phyloP scores from a whole-genome alignment of 2,329 filamentous ascomycete genomes.

The Volutella citrinella region DNA sequence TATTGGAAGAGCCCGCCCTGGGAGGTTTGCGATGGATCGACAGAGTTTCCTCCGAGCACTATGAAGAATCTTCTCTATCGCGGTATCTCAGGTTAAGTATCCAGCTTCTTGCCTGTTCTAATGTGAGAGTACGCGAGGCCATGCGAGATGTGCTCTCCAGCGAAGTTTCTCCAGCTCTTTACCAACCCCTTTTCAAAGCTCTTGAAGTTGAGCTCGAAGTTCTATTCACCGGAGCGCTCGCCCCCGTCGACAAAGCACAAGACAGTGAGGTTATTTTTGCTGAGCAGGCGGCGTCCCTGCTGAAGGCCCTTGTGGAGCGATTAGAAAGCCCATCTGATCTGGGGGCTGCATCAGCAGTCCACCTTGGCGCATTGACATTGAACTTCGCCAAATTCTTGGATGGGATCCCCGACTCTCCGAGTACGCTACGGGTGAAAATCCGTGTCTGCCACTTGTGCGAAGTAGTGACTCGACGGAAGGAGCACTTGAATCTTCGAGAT shows the following conservation, averaged over 20 bases:
- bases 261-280: constrained; percentile 64
- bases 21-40: constrained; percentile 64
- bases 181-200: constrained; percentile 62
- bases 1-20: constrained; percentile 56
- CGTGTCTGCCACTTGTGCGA: constrained; percentile 67
- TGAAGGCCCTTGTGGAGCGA: constrained; percentile 62
- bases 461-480: constrained; percentile 62
- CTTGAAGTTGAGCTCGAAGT: constrained; percentile 63
- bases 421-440: constrained; percentile 62
- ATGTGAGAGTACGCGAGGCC: constrained; percentile 62
- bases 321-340: constrained; percentile 62
- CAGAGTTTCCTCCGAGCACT: constrained; percentile 53
- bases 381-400: constrained; percentile 67
- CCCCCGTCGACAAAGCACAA: constrained; percentile 48
- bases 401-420: constrained; percentile 52
- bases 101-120: constrained; percentile 62
- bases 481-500: constrained; percentile 65
- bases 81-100: constrained; percentile 62
- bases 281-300: constrained; percentile 62
- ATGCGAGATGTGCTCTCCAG: constrained; percentile 64
- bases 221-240: constrained; percentile 56
- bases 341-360: constrained; percentile 59
- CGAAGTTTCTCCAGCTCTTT: constrained; percentile 61
- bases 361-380: constrained; percentile 61
- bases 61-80: constrained; percentile 58